Evolutionary conservation across 1,284 basidiomycete genomes (phyloP), one percentile per base, ranked within the genome.

Genomic region (Mixia osmundae): DNA sequence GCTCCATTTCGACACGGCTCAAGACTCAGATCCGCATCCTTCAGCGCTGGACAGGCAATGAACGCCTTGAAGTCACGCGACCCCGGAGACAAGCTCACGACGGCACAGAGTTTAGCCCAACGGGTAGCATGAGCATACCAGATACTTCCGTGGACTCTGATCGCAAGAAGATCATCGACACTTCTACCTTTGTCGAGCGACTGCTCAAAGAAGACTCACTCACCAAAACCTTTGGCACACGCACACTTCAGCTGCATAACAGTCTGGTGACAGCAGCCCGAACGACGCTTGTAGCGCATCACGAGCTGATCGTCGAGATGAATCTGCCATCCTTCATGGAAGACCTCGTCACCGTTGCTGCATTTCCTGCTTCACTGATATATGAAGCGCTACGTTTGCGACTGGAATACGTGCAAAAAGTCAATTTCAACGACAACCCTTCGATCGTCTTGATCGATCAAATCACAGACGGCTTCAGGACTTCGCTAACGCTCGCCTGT

Each of bases 161-260:
- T n/a, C n/a, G n/a, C n/a, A n/a, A n/a, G n/a, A n/a, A 34, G 24
- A 30, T 43, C 15, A 35, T 58, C 64, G 41, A 74, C 66, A 43
- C 77, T 69, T 49, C 46, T 10, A 51, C 51, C 3, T 97, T 97
- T 54, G 75, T 95, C 24, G 91, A 97, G 55, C 71, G 83, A 25
- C 64, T 97, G 27, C 67, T 95, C 42, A 95, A 95, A 55, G 91
- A 97, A 57, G 89, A 94, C 50, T 77, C 76, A 12, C 72, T 95
- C 49, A 77, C 91, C 55, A 67, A 76, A 35, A 85, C 80, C 3
- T 95, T 97, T 54, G 83, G 91, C 57, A 82, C 78, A 52, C 78
- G 83, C 19, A 83, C 83, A 40, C 68, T 97, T 47, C 71, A 72
- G 33, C 82, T 79, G 25, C 71, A 91, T 15, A 75, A 87, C 53